Evolutionary conservation across 1,139 yeast genomes (phyloP), one percentile per base, ranked within the genome.

Genomic region (Eremothecium coryli): DNA sequence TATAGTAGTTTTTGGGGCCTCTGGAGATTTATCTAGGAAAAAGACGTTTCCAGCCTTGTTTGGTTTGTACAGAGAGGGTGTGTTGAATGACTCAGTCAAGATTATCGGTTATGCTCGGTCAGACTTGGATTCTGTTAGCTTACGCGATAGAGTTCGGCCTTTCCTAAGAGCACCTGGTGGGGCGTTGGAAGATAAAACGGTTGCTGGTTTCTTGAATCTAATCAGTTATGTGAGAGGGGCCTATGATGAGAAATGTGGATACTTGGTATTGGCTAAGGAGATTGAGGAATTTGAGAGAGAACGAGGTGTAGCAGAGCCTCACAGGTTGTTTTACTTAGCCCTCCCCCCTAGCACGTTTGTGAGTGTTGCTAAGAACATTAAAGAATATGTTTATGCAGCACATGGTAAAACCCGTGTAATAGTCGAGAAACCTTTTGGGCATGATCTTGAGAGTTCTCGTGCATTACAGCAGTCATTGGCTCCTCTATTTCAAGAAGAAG

Each of bases 341-440:
- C 68, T 93, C 44, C 98, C 98, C 20, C 98, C 98, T 18, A 76
- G 90, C 9, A 93, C 81, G 26, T 90, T 93, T 64, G 78, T 81
- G 35, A 62, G 70, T 26, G 97, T 88, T 31, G 86, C 93, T 38
- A 63, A 66, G 37, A 73, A 82, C 43, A 67, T 90, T 57, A 85
- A 81, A 64, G 65, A 73, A 47, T 59, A 71, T 52, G 75, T 74
- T 44, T 82, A 86, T 60, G 81, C 85, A 32, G 51, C 58, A 27
- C 65, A 70, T 36, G 95, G 95, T 36, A 60, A 69, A 38, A 76
- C 86, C 25, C 75, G 96, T 57, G 66, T 93, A 48, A 84, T 90
- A 54, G 84, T 90, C 39, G 99, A 90, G 65, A 90, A 90, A 66
- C 99, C 99, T 23, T 93, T 90, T 60, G 99, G 99, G 44, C 93